These are phyloP conservation scores for Cladosporium oxysporum DNA, from an alignment of 2,329 filamentous ascomycete genomes.

Conservation along the genomic window DNA sequence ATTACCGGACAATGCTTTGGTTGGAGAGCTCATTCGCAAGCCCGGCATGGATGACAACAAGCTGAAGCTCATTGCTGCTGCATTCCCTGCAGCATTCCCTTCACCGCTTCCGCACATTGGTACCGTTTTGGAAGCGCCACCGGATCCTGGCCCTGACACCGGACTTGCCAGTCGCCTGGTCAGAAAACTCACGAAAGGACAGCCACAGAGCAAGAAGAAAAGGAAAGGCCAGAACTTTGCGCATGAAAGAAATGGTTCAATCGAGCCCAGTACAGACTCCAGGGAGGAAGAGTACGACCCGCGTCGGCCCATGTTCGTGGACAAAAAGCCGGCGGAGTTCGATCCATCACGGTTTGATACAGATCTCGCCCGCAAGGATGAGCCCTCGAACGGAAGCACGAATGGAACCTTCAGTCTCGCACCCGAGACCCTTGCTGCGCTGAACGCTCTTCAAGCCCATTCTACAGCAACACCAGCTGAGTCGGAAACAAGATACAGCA, in stretches of 20 bases:
- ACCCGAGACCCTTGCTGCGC: constrained; percentile 30
- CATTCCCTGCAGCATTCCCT: constrained; percentile 42
- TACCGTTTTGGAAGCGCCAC: constrained; percentile 33
- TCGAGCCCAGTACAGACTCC: constrained; percentile 39
- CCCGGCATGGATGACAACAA: constrained; percentile 61
- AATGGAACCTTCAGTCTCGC: constrained; percentile 22
- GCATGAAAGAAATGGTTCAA: constrained; percentile 26
- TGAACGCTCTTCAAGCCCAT: constrained; percentile 23
- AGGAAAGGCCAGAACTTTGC: constrained; percentile 32
- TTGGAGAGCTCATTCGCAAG: constrained; percentile 52
- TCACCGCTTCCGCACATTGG: constrained; percentile 47
- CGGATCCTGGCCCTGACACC: constrained; percentile 22
- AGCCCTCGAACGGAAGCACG: background rate
- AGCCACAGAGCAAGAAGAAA: constrained; percentile 26
- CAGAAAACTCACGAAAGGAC: constrained; percentile 28
- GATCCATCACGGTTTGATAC: constrained; percentile 36
- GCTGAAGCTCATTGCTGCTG: constrained; percentile 35
- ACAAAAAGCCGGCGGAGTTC: constrained; percentile 17
- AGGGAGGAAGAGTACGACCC: constrained; percentile 53
- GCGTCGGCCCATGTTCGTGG: constrained; percentile 40
- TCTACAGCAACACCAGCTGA: background rate
- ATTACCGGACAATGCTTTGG: constrained; percentile 54
- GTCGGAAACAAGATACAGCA: constrained; percentile 3
- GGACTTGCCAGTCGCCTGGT: constrained; percentile 28
- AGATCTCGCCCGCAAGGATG: constrained; percentile 30